A percentile compares a stretch with the other conserved stretches of the same genome.
These are phyloP conservation scores for Eremochloa ophiuroides DNA, from an alignment of 176 grass and related monocot genomes.

Conservation along the genomic window DNA sequence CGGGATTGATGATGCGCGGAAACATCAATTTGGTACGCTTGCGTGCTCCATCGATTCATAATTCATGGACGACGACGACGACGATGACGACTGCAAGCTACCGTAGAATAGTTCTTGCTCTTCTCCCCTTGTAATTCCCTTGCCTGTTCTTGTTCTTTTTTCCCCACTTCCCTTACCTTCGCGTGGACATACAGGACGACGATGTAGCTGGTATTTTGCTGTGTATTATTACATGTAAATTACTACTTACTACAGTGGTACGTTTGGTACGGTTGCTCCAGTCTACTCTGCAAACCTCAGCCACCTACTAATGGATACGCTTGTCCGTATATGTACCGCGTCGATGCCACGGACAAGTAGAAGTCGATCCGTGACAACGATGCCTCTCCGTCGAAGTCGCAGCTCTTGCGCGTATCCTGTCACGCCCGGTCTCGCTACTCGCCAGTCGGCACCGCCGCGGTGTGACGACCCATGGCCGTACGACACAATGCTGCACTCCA, in stretches of 20 bases:
- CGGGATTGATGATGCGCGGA: neutral
- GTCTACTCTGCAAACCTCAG: neutral
- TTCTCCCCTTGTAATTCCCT: neutral
- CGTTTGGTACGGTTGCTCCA: neutral
- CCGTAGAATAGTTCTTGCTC: neutral
- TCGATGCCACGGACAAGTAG: neutral
- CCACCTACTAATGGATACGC: neutral
- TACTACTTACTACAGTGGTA: neutral
- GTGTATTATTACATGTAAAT: constrained; percentile 29
- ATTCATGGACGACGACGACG: neutral
- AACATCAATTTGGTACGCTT: neutral
- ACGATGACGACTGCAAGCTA: neutral
- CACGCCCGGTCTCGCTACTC: neutral
- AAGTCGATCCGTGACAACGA: neutral
- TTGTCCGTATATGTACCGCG: neutral
- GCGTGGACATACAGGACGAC: neutral
- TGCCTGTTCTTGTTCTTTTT: neutral
- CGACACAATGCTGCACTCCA: neutral
- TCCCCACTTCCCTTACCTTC: too few species aligned
- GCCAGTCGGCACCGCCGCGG: neutral
- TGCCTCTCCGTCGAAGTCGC: neutral
- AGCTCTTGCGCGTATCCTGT: neutral
- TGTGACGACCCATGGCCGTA: neutral
- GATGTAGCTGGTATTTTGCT: neutral
- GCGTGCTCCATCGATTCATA: constrained; percentile 1